Evolutionary conservation across 768 basidiomycete genomes (phyloP), one percentile per base, ranked within the genome.

Genomic region (Leccinum subgranulosum): DNA sequence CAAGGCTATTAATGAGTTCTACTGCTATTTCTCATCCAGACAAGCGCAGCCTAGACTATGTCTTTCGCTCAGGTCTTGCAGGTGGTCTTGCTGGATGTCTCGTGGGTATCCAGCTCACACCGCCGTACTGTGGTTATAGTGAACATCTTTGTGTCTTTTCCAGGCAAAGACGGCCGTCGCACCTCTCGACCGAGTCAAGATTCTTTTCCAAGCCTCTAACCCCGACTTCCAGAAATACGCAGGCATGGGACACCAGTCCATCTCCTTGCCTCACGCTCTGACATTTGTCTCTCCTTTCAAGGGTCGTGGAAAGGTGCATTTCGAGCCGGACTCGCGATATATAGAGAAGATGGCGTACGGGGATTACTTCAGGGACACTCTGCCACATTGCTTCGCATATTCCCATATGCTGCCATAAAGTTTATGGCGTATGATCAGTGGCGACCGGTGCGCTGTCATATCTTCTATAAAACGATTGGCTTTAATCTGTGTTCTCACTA

Each of bases 301-400:
- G 95, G 96, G 46, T 85, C 89, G 8, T 96, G 92, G 83, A 84
- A 83, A 61, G 96, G 96, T 46, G 86, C 92, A 21, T 85, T 87
- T 64, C 77, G 83, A 52, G 95, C 96, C 46, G 85, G 84, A 28
- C 78, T 75, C 41, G 79, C 84, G 58, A 96, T 99, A 61, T 88
- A 86, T 65, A 69, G 63, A 54, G 79, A 84, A 29, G 74, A 72
- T 49, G 97, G 97, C 3, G 57, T 86, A 12, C 79, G 87, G 53
- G 95, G 94, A 0, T 79, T 98, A 39, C 86, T 96, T 58, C 95
- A 97, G 79, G 97, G 97, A 7, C 97, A 99, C 73, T 94, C 94
- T 14, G 91, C 93, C 33, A 99, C 97, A 3, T 80, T 99, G 51
- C 74, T 97, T 49, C 86, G 97, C 56, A 88, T 98, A 66, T 96